Conservation (phyloP, 495 filamentous ascomycete species). For the Xylaria longipes region DNA sequence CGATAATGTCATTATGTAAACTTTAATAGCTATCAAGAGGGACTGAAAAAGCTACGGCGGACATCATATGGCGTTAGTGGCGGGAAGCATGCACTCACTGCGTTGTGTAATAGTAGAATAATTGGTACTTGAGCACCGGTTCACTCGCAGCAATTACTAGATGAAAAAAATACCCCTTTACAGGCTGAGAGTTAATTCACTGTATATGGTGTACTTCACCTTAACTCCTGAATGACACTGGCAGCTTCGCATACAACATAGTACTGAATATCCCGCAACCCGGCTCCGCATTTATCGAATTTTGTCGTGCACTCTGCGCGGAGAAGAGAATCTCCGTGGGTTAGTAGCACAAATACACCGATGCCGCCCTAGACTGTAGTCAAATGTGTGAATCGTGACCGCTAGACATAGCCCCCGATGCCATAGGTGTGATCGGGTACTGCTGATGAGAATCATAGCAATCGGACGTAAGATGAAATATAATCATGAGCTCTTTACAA, state of each 20-base stretch:
- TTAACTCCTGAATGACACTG: not conserved
- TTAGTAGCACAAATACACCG: too few relatives aligned
- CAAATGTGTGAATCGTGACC: too few relatives aligned
- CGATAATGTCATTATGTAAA: conserved; percentile 46
- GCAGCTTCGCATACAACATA: not conserved
- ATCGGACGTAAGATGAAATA: too few relatives aligned
- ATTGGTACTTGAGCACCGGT: not conserved
- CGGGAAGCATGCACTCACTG: conserved; percentile 17
- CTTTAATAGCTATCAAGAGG: conserved; percentile 7
- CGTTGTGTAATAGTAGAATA: conserved; percentile 19
- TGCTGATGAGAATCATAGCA: not conserved
- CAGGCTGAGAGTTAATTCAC: not conserved
- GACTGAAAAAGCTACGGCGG: conserved; percentile 1
- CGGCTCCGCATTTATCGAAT: too few relatives aligned
- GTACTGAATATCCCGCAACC: not conserved
- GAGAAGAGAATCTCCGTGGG: too few relatives aligned
- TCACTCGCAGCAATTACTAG: conserved; percentile 5
- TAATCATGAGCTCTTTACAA: too few relatives aligned
- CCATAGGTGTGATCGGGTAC: not conserved
- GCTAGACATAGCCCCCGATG: not conserved
- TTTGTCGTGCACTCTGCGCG: too few relatives aligned
- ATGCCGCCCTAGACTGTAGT: too few relatives aligned
- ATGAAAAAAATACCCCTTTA: not conserved
- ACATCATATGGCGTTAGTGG: conserved; percentile 23
- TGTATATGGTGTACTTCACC: not conserved